phyloP scores from a whole-genome alignment of 108 stramenopile species.

The Mediolabrus comicus region DNA sequence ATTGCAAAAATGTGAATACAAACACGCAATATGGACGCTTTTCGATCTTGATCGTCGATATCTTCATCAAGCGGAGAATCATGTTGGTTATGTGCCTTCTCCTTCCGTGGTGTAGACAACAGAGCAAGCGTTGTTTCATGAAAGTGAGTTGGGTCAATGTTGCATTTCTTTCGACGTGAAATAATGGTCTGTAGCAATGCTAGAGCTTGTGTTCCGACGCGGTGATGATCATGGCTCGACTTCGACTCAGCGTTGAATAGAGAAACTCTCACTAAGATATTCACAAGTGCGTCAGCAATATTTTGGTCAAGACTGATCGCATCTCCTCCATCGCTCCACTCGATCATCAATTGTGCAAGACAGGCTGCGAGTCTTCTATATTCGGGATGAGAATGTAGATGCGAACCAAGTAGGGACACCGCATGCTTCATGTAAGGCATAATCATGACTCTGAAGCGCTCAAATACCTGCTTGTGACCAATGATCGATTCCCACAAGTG shows the following conservation, averaged over 20 bases:
- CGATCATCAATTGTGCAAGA: conserved; percentile 79
- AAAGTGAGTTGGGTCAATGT: conserved; percentile 51
- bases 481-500: conserved; percentile 90
- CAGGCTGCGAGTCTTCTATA: conserved; percentile 69
- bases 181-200: conserved; percentile 35
- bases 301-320: conserved; percentile 14
- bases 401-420: conserved; percentile 77
- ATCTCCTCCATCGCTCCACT: conserved; percentile 66
- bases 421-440: conserved; percentile 85
- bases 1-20: conserved; percentile 18
- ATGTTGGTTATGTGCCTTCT: not conserved
- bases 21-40: not conserved
- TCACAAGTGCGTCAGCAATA: conserved; percentile 65
- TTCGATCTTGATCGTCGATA: not conserved
- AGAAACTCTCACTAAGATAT: conserved; percentile 80
- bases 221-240: conserved; percentile 21
- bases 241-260: conserved; percentile 75
- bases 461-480: conserved; percentile 69
- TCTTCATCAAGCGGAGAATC: not conserved
- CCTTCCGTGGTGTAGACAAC: not conserved
- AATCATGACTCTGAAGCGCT: conserved; percentile 57
- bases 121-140: conserved; percentile 24
- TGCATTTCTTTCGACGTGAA: conserved; percentile 26
- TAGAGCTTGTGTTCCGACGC: conserved; percentile 22
- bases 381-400: conserved; percentile 68